A percentile compares a stretch with the other conserved stretches of the same genome.
phyloP scores from a whole-genome alignment of 306 rosid genomes.

The Ammopiptanthus mongolicus region DNA sequence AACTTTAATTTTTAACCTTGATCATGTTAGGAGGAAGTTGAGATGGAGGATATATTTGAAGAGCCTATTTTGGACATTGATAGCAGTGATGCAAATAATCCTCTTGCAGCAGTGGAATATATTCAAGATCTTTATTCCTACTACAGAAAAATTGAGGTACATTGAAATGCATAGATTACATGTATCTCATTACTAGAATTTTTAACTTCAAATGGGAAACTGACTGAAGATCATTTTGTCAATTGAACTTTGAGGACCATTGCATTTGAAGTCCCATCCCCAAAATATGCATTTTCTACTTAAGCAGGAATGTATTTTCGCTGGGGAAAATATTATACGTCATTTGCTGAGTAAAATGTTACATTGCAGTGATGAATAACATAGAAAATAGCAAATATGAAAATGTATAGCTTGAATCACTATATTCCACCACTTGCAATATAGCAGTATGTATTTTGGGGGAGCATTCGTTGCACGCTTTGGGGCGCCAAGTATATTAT shows the following conservation, averaged over 20 bases:
- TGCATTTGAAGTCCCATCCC: background rate
- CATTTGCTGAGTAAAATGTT: background rate
- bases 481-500: background rate
- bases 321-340: background rate
- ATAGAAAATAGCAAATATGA: background rate
- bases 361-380: background rate
- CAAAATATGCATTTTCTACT: background rate
- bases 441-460: background rate
- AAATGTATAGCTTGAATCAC: background rate
- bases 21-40: slow-evolving; percentile 64
- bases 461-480: background rate
- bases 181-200: background rate
- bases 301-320: background rate
- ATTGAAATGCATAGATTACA: background rate
- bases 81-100: slow-evolving; percentile 47
- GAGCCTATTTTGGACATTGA: slow-evolving; percentile 75
- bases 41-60: slow-evolving; percentile 85
- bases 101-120: slow-evolving; percentile 81
- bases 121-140: slow-evolving; percentile 62
- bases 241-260: background rate
- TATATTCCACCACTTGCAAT: background rate
- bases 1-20: background rate
- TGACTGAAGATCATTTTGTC: background rate
- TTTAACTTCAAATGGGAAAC: background rate
- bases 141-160: slow-evolving; percentile 81